Base-by-base conservation (phyloP, 768 basidiomycete species). In the Suillus ampliporus region DNA sequence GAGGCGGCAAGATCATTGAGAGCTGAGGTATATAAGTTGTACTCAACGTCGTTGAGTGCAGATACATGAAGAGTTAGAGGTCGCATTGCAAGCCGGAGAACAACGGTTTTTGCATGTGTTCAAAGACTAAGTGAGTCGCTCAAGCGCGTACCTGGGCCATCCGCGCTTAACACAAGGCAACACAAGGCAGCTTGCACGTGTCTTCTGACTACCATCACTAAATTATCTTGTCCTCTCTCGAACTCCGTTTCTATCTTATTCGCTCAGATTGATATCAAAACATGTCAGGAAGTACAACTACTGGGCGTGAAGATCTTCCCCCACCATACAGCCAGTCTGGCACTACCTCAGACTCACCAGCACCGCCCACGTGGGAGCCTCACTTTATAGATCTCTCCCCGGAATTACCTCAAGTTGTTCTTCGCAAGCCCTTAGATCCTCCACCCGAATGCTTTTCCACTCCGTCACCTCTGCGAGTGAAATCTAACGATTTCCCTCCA, bases 21-120 rank as follows among this genome's bases (percentile, higher is more conserved):
- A 43, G 86, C 84, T 1, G 82, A 63, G 0, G 89, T 91, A 76
- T 90, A 93, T 23, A 88, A 71, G 15, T 78, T 73, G 72, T 92
- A 93, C 73, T 93, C 91, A 19, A 79, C 76, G 73, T 92, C 85
- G 67, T 83, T 91, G 63, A 93, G 86, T 0, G 91, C 91, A 40
- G 92, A 92, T 21, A 86, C 80, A 66, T 94, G 91, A 7, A 93
- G 83, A 23, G 78, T 82, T 28, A 92, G 82, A 47, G 83, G 85
- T 57, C 91, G 83, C 87, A 86, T 86, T 57, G 68, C 61, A 38
- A 58, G n/a, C 26, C 23, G 13, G 41, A 21, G 10, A 7, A 47
- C 54, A 34, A 51, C 17, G 23, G 28, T 48, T 54, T 31, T 26
- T 54, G 53, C 53, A 54, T 38, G 53, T 14, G 53, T 23, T 43